Percentiles rank a stretch among this genome's conserved stretches.
These are phyloP conservation scores for Lipomyces chichibuensis DNA, from an alignment of 805 yeast species.

Conservation along the genomic window DNA sequence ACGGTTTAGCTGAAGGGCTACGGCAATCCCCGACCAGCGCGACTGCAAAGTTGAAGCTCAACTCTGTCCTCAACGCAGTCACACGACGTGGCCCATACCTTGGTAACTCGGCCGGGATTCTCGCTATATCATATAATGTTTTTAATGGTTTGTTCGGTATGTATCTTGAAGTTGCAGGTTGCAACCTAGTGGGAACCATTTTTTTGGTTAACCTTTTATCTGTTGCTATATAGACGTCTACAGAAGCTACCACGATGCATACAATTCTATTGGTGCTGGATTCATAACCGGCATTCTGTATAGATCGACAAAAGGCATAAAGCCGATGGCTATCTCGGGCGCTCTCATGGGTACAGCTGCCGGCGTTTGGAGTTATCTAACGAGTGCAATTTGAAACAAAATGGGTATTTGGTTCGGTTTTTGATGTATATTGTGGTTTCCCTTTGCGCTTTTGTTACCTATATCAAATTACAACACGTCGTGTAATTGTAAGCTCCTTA, in stretches of 20 bases:
- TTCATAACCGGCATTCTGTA: conserved; percentile 90
- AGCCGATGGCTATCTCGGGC: conserved; percentile 86
- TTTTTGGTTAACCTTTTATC: background rate
- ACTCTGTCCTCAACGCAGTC: conserved; percentile 86
- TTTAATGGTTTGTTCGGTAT: conserved; percentile 60
- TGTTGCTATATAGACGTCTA: conserved; percentile 59
- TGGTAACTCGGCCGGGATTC: conserved; percentile 93
- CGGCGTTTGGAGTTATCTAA: conserved; percentile 28
- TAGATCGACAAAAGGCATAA: conserved; percentile 79
- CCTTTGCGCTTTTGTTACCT: background rate
- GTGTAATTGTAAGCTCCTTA: background rate
- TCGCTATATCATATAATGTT: conserved; percentile 86
- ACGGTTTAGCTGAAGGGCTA: conserved; percentile 86
- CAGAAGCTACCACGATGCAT: conserved; percentile 87
- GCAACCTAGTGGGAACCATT: background rate
- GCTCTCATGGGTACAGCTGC: conserved; percentile 46
- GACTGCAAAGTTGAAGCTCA: conserved; percentile 78
- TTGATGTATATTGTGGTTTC: conserved; percentile 1
- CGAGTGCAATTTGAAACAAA: conserved; percentile 14
- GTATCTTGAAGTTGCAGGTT: background rate
- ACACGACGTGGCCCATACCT: conserved; percentile 95
- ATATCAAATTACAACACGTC: background rate
- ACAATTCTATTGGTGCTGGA: conserved; percentile 85
- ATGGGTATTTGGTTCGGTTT: background rate
- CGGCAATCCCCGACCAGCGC: conserved; percentile 73